Evolutionary conservation across 2,329 filamentous ascomycete genomes (phyloP), one percentile per base, ranked within the genome.

Genomic region (Fusarium austroafricanum): DNA sequence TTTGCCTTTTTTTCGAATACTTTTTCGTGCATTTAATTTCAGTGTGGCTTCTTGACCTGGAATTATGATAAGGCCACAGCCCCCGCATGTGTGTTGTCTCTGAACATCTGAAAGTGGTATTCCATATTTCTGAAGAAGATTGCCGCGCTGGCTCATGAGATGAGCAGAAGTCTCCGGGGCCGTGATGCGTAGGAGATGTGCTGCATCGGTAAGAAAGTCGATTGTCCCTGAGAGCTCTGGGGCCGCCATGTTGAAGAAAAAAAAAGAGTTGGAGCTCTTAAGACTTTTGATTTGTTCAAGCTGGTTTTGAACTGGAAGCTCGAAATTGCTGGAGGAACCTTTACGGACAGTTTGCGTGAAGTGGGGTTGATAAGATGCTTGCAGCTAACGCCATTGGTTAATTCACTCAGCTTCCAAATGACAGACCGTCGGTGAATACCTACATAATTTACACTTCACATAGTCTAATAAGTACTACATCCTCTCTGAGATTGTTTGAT

Each of bases 11-110:
- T 50, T 55, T 29, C 29, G 39, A 44, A 55, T 47, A 29, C 39
- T 43, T 29, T 63, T 71, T 35, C 52, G 61, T 2, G 74, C 62
- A 23, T 83, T 76, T 3, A 86, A 73, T 15, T 77, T 79, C 10
- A 86, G 46, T 10, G 67, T 68, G 42, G 79, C 80, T 4, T 78
- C 79, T 10, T 82, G 81, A 0, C 87, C 87, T 2, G 82, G 79
- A 6, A 89, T 79, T 78, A 89, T 83, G 38, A 90, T 87, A 63
- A 85, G 83, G 17, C 89, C 89, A 71, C 89, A 92, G 51, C 83
- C 83, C 47, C 79, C 82, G 75, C 89, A 91, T 23, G 83, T 79
- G 57, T 84, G 84, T 65, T 88, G 83, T 50, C 81, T 80, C 64
- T 87, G 83, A n/a, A 79, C 71, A 18, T 87, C 83, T 11, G 83